Evolutionary conservation across 2,329 filamentous ascomycete species (phyloP).

Genomic region (Arthrinium puccinioides): DNA sequence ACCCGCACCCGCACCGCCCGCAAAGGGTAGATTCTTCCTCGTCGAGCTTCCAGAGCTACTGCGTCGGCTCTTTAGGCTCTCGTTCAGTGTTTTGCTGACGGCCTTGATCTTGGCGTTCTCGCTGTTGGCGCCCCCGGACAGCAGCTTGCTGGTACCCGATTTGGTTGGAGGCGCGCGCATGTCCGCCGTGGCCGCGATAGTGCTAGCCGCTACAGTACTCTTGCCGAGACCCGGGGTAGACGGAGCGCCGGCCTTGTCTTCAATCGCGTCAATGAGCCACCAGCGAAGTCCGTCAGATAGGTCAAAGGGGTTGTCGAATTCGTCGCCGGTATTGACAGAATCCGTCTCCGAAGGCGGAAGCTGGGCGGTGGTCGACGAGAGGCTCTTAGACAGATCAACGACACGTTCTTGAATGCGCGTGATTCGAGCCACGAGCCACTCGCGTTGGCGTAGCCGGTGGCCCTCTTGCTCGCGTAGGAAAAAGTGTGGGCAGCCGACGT

Average conservation of each 20-base stretch:
- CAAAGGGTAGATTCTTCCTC: constrained; percentile 62
- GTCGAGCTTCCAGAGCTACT: constrained; percentile 68
- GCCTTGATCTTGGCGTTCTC: constrained; percentile 57
- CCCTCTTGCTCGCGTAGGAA: constrained; percentile 90
- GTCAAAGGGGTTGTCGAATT: constrained; percentile 96
- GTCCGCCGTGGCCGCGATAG: constrained; percentile 78
- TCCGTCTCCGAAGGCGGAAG: constrained; percentile 36
- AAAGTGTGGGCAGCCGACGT: constrained; percentile 93
- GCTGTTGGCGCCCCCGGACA: constrained; percentile 20
- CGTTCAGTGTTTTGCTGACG: constrained; percentile 71
- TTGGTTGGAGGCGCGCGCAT: constrained; percentile 43
- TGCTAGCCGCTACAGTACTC: constrained; percentile 81
- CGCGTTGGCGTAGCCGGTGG: constrained; percentile 75
- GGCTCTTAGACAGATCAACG: constrained; percentile 80
- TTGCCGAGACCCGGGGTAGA: constrained; percentile 89
- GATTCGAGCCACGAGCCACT: constrained; percentile 96
- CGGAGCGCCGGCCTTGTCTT: constrained; percentile 87
- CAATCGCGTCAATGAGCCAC: constrained; percentile 89
- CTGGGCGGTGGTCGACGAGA: constrained; percentile 38
- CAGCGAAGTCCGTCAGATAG: constrained; percentile 89
- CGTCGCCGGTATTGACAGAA: constrained; percentile 49
- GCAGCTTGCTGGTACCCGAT: constrained; percentile 30
- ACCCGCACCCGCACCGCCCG: constrained; percentile 27
- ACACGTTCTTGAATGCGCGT: constrained; percentile 86
- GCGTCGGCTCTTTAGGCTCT: constrained; percentile 83